Evolutionary conservation across 306 rosid species (phyloP), one percentile per base, ranked within the genome.

Genomic region (Lathyrus tuberosus): DNA sequence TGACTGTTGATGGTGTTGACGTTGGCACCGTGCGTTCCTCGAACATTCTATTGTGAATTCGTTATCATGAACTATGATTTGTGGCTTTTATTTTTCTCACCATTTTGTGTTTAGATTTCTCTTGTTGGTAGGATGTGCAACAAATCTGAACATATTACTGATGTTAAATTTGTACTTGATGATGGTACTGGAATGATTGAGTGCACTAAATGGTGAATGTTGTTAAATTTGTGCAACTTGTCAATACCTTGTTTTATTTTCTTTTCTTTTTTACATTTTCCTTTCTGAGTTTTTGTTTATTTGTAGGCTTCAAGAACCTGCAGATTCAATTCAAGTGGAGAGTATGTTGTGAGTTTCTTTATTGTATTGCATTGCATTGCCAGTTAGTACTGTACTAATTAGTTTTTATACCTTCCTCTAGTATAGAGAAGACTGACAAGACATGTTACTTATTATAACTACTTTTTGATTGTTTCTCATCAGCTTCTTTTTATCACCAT

Each of bases 111-210:
- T 76, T 82, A 88, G 96, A 87, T 94, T 71, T 88, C 86, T 68
- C 90, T 94, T 52, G 84, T 94, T 2, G 97, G 99, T 53, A 83
- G 80, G 73, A 79, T 94, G 8, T 77, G 84, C 58, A 90, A 83
- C 65, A 84, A 84, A 74, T 77, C 62, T 51, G 92, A 79, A 33
- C 83, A 86, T 65, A 31, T 87, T 71, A 84, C 96, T 43, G 96
- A 88, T 81, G 72, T 87, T 75, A 78, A 90, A 58, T 88, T 94
- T 54, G 75, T 73, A n/a, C 88, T 94, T 54, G 97, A 94, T 8
- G 97, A 94, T 79, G 96, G 97, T 47, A 94, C 97, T 4, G 96
- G 97, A 65, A 74, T 78, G 75, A 77, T 94, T 69, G 95, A 90
- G 73, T 94, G 97, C 71, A 88, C 33, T 78, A 88, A 83, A 83